Conservation (phyloP, 352 stramenopile species). For the Bremia lactucae region DNA sequence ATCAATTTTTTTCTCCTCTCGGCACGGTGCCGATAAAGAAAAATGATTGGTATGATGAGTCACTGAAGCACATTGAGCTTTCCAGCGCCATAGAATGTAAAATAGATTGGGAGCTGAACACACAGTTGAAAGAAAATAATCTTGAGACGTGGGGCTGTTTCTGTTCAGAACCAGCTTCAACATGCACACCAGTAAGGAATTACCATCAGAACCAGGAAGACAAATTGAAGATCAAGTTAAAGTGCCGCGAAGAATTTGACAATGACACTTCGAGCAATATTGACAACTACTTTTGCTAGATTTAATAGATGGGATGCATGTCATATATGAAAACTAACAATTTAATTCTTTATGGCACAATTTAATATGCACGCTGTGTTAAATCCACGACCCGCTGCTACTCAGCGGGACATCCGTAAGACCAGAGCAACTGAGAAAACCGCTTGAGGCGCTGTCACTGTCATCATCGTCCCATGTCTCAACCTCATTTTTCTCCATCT, state of each 20-base stretch:
- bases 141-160: not conserved
- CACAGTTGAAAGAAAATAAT: not conserved
- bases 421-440: conserved; percentile 51
- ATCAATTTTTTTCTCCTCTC: conserved; percentile 28
- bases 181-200: not conserved
- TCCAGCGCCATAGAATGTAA: not conserved
- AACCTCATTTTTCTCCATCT: conserved; percentile 4
- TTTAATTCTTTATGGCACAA: too few relatives aligned
- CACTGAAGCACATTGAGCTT: not conserved
- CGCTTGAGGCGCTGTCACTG: conserved; percentile 30
- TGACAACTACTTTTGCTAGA: not conserved
- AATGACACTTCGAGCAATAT: not conserved
- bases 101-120: conserved; percentile 1
- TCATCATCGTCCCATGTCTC: conserved; percentile 18
- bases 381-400: conserved; percentile 38
- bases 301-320: not conserved
- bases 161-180: not conserved
- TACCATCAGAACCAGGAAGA: not conserved
- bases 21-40: not conserved
- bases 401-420: conserved; percentile 23
- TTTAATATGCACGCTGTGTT: too few relatives aligned
- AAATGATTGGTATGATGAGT: not conserved
- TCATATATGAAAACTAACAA: too few relatives aligned
- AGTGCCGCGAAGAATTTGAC: not conserved
- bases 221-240: not conserved